Evolutionary conservation across 2,329 filamentous ascomycete genomes (phyloP), one percentile per base, ranked within the genome.

Genomic region (Colletotrichum orbiculare): DNA sequence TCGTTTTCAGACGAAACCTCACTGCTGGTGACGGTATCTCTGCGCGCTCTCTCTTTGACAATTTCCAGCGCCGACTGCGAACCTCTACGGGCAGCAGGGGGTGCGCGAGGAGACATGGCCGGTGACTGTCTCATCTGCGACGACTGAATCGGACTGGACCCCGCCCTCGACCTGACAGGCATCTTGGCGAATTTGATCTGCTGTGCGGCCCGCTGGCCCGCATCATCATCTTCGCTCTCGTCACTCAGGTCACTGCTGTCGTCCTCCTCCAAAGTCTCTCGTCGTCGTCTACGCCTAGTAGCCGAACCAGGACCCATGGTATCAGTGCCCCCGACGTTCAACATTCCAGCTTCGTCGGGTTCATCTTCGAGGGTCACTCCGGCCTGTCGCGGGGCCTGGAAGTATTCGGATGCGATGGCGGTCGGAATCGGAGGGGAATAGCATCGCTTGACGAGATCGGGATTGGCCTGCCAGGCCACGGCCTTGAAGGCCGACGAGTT

Each of bases 181-280:
- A 97, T 95, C 79, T 98, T 98, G 53, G 91, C 89, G 77, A 99
- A 99, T 74, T 95, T 94, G 75, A 98, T 97, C 76, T 96, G 93
- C 74, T 96, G 93, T 2, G 91, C 91, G 48, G 92, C 91, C 58
- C 91, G 78, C 67, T 85, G 82, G 57, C 89, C 87, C 0, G 84
- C 82, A 59, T 93, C 89, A 67, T 89, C 85, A 61, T 93, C 90
- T 54, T 96, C 92, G 71, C 91, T 95, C 70, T 95, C 91, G 71
- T 96, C 92, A 74, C 90, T 94, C 58, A 95, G 80, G 71, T 95
- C 92, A 73, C 91, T 94, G 76, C 92, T 96, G 73, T 95, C 92
- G 63, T 94, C 91, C 72, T 96, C 92, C 70, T 94, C 91, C 80
- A 93, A 87, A 75, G 92, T 90, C 76, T 94, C 91, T 66, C 90